Evolutionary conservation across 306 rosid genomes (phyloP).

Genomic region (Benincasa hispida): DNA sequence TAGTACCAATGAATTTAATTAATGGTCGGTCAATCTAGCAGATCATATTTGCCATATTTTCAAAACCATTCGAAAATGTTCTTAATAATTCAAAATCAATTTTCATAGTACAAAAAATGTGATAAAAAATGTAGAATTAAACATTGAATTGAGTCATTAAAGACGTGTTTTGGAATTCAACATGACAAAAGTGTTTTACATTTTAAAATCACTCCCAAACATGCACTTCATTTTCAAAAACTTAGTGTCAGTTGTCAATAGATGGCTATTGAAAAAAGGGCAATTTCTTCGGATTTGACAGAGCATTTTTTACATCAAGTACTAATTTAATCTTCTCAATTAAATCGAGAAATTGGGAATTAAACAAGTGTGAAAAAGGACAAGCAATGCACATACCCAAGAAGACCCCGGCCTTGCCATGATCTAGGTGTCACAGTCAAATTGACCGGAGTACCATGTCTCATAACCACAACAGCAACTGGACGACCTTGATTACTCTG

Average conservation of each 20-base stretch:
- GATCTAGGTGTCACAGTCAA: constrained; percentile 67
- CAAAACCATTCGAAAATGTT: background rate
- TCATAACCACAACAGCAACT: constrained; percentile 44
- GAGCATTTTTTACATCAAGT: background rate
- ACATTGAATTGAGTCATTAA: no score
- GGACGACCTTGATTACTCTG: constrained; percentile 44
- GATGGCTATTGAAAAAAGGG: background rate
- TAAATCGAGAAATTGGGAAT: constrained; percentile 8
- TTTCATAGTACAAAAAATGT: no score
- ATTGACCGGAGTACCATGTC: constrained; percentile 68
- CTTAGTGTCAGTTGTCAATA: background rate
- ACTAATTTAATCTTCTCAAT: background rate
- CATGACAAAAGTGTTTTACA: no score
- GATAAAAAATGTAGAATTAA: no score
- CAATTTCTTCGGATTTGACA: background rate
- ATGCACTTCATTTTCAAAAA: background rate
- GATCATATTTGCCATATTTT: background rate
- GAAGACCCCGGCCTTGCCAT: constrained; percentile 86
- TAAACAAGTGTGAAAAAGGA: constrained; percentile 7
- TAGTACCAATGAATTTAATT: constrained; percentile 16
- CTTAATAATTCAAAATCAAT: no score
- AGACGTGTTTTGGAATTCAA: no score
- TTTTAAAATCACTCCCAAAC: no score
- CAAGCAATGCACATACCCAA: constrained; percentile 53
- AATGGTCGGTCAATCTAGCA: background rate